phyloP scores from a whole-genome alignment of 768 basidiomycete genomes.

The Mycena polygramma region DNA sequence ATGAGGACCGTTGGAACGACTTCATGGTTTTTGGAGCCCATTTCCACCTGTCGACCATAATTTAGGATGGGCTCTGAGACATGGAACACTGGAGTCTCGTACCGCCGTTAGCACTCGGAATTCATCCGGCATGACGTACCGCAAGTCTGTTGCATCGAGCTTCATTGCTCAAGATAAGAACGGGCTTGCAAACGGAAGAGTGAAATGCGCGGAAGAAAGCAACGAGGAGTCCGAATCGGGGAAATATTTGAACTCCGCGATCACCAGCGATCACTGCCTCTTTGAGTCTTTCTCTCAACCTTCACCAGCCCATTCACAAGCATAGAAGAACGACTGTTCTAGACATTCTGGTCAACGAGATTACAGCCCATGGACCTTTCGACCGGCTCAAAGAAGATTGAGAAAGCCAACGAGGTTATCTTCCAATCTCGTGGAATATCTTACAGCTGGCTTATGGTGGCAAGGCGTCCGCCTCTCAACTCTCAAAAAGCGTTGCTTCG shows the following conservation, averaged over 20 bases:
- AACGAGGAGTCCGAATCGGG: background rate
- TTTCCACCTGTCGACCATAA: conserved; percentile 78
- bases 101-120: conserved; percentile 98
- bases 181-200: background rate
- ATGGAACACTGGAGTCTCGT: background rate
- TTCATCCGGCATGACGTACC: conserved; percentile 93
- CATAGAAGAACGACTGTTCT: no score
- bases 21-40: conserved; percentile 98
- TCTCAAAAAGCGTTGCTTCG: conserved; percentile 28
- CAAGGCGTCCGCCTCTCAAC: conserved; percentile 36
- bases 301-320: background rate
- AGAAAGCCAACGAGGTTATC: conserved; percentile 52
- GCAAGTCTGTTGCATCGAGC: conserved; percentile 92
- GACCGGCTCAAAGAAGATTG: conserved; percentile 32
- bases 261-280: background rate
- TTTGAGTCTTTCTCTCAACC: background rate
- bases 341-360: no score
- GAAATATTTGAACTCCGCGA: background rate
- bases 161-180: conserved; percentile 68
- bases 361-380: conserved; percentile 7
- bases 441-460: conserved; percentile 11
- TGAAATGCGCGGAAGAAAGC: background rate
- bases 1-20: conserved; percentile 92
- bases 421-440: background rate
- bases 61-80: conserved; percentile 19